These are phyloP conservation scores for Entoloma clypeatum DNA, from an alignment of 1,284 basidiomycete species.

Conservation along the genomic window DNA sequence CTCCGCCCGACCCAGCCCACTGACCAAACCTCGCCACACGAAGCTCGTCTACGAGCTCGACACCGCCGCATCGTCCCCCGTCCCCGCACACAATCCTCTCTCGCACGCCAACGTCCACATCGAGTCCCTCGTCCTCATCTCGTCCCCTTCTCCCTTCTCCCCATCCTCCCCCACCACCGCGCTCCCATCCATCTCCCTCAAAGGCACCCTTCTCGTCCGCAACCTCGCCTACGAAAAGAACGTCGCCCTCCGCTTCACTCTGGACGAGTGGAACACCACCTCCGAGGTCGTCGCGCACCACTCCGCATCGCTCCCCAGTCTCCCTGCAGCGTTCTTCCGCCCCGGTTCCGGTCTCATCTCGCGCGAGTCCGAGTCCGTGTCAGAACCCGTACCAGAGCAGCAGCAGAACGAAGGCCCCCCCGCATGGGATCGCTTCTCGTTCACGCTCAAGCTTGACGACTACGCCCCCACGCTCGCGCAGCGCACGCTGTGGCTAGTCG, in stretches of 20 bases:
- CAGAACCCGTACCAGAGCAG: not conserved
- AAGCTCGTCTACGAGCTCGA: constrained; percentile 41
- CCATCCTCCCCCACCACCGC: constrained; percentile 14
- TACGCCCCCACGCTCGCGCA: constrained; percentile 65
- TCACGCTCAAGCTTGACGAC: constrained; percentile 71
- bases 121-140: constrained; percentile 44
- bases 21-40: not conserved
- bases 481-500: constrained; percentile 64
- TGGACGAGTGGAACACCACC: constrained; percentile 93
- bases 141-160: constrained; percentile 39
- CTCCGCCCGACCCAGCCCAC: constrained; percentile 1
- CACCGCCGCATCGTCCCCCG: constrained; percentile 33
- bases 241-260: constrained; percentile 85
- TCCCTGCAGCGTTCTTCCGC: constrained; percentile 35
- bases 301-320: constrained; percentile 30
- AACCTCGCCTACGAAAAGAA: constrained; percentile 88
- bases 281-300: constrained; percentile 61
- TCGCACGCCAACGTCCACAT: constrained; percentile 42
- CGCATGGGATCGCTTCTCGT: constrained; percentile 56
- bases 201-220: constrained; percentile 74
- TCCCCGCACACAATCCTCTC: constrained; percentile 37
- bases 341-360: constrained; percentile 24
- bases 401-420: constrained; percentile 10
- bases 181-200: constrained; percentile 34
- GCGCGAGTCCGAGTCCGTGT: constrained; percentile 21